These are phyloP conservation scores for Botrytis pseudocinerea DNA, from an alignment of 2,329 filamentous ascomycete genomes.

Conservation along the genomic window DNA sequence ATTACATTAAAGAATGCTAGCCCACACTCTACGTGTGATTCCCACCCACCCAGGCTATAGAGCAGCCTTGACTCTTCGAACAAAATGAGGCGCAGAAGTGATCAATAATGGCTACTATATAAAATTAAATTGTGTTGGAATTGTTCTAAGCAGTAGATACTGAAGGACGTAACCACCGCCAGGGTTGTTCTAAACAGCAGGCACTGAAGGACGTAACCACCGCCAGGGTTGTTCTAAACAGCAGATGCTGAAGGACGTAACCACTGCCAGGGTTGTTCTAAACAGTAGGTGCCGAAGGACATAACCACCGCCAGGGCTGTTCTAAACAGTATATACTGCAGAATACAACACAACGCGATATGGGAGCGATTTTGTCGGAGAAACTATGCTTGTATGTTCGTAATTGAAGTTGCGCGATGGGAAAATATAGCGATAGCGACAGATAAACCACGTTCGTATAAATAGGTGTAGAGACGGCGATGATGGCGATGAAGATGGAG, in stretches of 20 bases:
- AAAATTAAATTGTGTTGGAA: neutral
- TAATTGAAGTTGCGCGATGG: neutral
- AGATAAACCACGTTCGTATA: neutral
- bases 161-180: neutral
- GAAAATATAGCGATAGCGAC: neutral
- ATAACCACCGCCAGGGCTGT: neutral
- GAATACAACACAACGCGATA: neutral
- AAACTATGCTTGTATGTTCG: neutral
- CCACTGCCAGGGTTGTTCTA: neutral
- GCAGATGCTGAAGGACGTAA: neutral
- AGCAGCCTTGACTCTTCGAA: constrained; percentile 20
- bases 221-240: neutral
- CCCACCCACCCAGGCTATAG: constrained; percentile 17
- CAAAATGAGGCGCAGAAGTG: neutral
- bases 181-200: neutral
- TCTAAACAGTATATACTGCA: neutral
- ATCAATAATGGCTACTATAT: neutral
- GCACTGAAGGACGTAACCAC: neutral
- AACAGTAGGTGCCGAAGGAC: neutral
- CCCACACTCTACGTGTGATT: constrained; percentile 16
- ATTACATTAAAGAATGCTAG: constrained; percentile 5
- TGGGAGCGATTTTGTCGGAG: neutral
- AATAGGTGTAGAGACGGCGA: neutral
- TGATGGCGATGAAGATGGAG: neutral
- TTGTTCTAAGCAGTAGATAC: constrained; percentile 2